Evolutionary conservation across 2,329 filamentous ascomycete genomes (phyloP), one percentile per base, ranked within the genome.

Genomic region (Pseudogymnoascus sp.): DNA sequence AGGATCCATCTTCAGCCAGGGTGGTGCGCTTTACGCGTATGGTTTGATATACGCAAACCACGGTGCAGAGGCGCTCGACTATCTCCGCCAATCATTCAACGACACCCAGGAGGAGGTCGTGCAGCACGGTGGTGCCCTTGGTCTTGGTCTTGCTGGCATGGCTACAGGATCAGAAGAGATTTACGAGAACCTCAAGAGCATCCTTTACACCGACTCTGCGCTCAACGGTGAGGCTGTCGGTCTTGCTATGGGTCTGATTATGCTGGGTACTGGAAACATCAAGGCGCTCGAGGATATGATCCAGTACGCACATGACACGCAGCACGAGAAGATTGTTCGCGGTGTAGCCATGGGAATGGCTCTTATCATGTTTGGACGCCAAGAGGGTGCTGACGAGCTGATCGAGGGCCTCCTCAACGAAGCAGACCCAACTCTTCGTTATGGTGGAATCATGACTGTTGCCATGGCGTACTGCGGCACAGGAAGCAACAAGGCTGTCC

Each of bases 381-480:
- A 97, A 76, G 94, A 99, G 75, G 88, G 88, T 65, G 94, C 94
- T 11, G 94, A 99, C 74, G 89, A 94, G 70, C 83, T 97, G 68
- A 95, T 99, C 66, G 93, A 96, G 71, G 91, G 90, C 57, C 85
- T 99, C 1, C 82, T 99, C 35, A 91, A 91, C 65, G 94, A 99
- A 68, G 90, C 94, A 1, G 93, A 99, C 72, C 91, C 94, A 67
- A 93, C 91, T 6, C 81, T 99, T 64, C 86, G 94, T 67, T 99
- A 99, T 68, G 94, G 94, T 73, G 94, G 94, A 78, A 96, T 99
- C 74, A 91, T 99, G 85, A 96, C 94, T n/a, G 90, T 99, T 62
- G 94, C 94, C 59, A 81, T 99, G 72, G 94, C 94, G 16, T 99
- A 99, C 78, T 97, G 93, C 72, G 94, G 94, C 62, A 97, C 90